Evolutionary conservation across 176 grass and related monocot species (phyloP).

Genomic region (Cenchrus fungigraminus): DNA sequence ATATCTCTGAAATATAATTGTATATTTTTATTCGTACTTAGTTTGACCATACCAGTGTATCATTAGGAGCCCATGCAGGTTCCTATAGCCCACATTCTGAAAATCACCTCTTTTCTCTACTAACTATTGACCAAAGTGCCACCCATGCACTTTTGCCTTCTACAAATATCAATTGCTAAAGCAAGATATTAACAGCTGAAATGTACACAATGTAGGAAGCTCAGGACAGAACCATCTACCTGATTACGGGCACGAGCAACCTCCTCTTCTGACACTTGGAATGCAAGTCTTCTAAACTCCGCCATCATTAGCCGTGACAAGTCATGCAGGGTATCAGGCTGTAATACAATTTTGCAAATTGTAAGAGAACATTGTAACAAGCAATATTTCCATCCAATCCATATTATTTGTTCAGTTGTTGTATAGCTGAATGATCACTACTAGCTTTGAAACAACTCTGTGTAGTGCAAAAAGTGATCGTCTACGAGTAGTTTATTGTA

Average conservation of each 20-base stretch:
- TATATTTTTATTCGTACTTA: background rate
- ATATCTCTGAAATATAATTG: background rate
- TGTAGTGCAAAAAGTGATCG: conserved; percentile 18
- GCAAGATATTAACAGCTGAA: conserved; percentile 2
- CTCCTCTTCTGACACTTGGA: conserved; percentile 78
- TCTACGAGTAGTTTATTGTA: background rate
- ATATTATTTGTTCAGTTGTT: conserved; percentile 14
- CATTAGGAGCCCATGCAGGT: background rate
- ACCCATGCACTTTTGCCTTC: conserved; percentile 18
- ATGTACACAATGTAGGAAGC: conserved; percentile 23
- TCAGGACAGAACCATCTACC: conserved; percentile 54
- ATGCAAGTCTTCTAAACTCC: conserved; percentile 85
- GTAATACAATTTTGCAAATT: conserved; percentile 41
- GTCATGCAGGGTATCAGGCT: conserved; percentile 71
- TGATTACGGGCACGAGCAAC: conserved; percentile 82
- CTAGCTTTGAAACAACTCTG: conserved; percentile 1
- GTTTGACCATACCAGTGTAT: background rate
- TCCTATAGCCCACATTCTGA: too few species aligned
- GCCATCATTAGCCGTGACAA: conserved; percentile 85
- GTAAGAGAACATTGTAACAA: conserved; percentile 41
- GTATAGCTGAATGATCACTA: conserved; percentile 16
- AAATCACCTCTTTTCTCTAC: background rate
- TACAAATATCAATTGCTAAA: conserved; percentile 29
- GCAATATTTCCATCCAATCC: conserved; percentile 17
- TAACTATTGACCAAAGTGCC: conserved; percentile 19